phyloP scores from a whole-genome alignment of 306 rosid species.

The Quercus parvula region DNA sequence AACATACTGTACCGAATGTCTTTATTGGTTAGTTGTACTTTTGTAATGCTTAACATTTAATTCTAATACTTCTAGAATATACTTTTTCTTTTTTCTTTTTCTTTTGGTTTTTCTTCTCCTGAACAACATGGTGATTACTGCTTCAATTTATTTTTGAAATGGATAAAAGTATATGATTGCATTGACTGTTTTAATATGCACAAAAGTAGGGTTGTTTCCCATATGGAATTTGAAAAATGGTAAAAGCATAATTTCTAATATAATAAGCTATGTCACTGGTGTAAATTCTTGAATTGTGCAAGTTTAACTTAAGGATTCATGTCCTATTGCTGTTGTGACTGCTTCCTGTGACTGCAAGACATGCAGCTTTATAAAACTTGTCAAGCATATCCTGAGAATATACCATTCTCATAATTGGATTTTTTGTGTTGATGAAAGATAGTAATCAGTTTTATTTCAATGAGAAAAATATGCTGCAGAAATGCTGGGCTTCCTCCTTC shows the following conservation, averaged over 20 bases:
- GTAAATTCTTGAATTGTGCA: neutral
- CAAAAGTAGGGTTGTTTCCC: neutral
- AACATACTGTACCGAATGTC: constrained; percentile 94
- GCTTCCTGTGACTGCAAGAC: too few relatives aligned
- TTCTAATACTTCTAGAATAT: neutral
- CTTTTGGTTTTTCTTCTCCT: neutral
- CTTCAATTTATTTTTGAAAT: neutral
- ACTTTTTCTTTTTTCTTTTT: neutral
- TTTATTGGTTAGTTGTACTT: constrained; percentile 60
- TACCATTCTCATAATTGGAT: too few relatives aligned
- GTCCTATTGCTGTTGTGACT: too few relatives aligned
- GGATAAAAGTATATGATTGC: neutral
- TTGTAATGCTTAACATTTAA: neutral
- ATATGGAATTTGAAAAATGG: neutral
- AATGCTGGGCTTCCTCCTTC: too few relatives aligned
- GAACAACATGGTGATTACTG: neutral
- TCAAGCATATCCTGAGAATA: too few relatives aligned
- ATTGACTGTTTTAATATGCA: neutral
- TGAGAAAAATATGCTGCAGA: too few relatives aligned
- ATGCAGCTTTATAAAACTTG: too few relatives aligned
- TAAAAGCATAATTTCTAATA: neutral
- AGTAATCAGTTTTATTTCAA: too few relatives aligned
- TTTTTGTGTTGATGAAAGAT: too few relatives aligned
- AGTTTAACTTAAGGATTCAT: neutral
- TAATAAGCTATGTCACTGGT: neutral